Conservation (phyloP, 2,329 filamentous ascomycete genomes). For the Aspergillus cejpii region DNA sequence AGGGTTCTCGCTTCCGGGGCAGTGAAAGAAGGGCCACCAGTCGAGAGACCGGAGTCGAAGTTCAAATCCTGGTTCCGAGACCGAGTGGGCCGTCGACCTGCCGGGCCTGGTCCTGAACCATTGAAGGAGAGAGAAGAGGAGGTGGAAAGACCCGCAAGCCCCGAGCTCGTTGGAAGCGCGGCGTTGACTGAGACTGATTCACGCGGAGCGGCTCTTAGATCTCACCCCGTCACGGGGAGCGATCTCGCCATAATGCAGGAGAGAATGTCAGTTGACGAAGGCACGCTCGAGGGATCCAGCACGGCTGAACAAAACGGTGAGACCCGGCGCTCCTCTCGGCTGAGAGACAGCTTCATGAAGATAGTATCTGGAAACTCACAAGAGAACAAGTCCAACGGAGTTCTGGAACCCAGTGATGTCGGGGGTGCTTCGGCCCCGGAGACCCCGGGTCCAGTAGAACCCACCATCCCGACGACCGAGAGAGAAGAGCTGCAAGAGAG, state of each 20-base stretch:
- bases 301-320: conserved; percentile 13
- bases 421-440: too few species aligned
- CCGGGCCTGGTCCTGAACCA: conserved; percentile 16
- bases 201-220: conserved; percentile 25
- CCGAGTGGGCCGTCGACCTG: conserved; percentile 25
- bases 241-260: conserved; percentile 19
- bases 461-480: conserved; percentile 14
- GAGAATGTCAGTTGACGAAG: conserved; percentile 11
- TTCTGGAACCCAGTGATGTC: conserved; percentile 1
- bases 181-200: conserved; percentile 14
- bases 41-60: conserved; percentile 24
- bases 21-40: conserved; percentile 5
- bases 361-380: conserved; percentile 19
- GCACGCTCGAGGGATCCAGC: conserved; percentile 13
- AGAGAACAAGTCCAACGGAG: conserved; percentile 18
- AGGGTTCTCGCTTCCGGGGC: conserved; percentile 4
- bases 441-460: neutral
- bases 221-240: conserved; percentile 25
- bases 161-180: conserved; percentile 15
- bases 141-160: neutral
- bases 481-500: conserved; percentile 24
- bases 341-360: conserved; percentile 25
- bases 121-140: conserved; percentile 4
- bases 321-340: conserved; percentile 17
- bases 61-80: conserved; percentile 33